Conservation (phyloP, 345 rosid species). For the Kernera saxatilis region DNA sequence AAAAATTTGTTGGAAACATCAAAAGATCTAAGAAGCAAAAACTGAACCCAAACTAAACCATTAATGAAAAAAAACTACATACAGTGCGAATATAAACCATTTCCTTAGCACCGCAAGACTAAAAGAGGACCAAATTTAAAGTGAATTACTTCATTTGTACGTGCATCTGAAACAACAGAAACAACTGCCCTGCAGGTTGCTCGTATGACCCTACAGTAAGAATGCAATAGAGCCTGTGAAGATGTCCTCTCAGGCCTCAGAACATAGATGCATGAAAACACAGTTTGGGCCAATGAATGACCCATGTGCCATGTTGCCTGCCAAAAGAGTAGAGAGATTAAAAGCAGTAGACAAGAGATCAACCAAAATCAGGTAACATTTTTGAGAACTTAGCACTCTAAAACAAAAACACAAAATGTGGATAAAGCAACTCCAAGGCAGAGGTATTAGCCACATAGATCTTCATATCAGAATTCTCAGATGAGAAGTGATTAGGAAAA, state of each 20-base stretch:
- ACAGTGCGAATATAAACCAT: background rate
- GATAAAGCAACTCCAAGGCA: background rate
- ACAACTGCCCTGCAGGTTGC: conserved; percentile 93
- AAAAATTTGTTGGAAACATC: background rate
- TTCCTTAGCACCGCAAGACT: conserved; percentile 3
- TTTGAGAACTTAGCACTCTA: background rate
- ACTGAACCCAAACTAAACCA: background rate
- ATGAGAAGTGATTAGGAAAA: background rate
- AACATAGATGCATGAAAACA: conserved; percentile 94
- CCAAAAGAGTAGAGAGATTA: conserved; percentile 33
- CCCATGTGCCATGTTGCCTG: conserved; percentile 99
- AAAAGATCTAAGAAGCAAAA: conserved; percentile 4
- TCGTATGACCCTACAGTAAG: conserved; percentile 77
- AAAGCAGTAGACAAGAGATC: background rate
- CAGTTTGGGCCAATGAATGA: conserved; percentile 97
- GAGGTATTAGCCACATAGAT: background rate
- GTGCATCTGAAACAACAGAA: conserved; percentile 92
- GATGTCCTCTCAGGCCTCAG: conserved; percentile 87
- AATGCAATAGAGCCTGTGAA: conserved; percentile 78
- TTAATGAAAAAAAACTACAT: background rate
- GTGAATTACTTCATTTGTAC: conserved; percentile 99
- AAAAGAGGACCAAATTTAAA: conserved; percentile 36
- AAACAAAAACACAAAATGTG: background rate
- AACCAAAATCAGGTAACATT: background rate
- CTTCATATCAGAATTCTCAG: background rate